Conservation (phyloP, 2,329 filamentous ascomycete genomes). For the Talaromyces atroroseus region DNA sequence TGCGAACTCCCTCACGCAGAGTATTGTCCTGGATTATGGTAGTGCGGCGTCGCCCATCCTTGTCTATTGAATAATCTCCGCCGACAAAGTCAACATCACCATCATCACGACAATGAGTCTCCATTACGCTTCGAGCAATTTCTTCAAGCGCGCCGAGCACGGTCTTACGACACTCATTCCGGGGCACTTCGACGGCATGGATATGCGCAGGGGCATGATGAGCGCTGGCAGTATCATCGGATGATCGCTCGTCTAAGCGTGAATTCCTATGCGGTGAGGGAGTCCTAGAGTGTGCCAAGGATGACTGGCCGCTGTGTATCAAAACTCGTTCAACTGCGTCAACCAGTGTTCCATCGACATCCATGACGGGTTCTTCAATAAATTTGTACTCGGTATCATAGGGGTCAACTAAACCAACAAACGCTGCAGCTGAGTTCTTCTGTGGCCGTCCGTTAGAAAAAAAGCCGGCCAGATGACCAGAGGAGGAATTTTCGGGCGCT, state of each 20-base stretch:
- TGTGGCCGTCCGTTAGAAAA: conserved; percentile 17
- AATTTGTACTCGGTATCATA: conserved; percentile 47
- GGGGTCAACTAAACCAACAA: conserved; percentile 19
- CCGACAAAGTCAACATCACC: conserved; percentile 26
- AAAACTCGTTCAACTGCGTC: conserved; percentile 55
- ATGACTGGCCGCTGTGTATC: conserved; percentile 39
- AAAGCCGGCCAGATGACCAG: conserved; percentile 16
- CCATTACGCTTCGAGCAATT: conserved; percentile 51
- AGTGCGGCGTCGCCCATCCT: conserved; percentile 29
- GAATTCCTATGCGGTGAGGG: conserved; percentile 33
- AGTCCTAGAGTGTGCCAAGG: conserved; percentile 35
- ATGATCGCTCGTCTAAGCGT: conserved; percentile 27
- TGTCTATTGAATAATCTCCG: conserved; percentile 22
- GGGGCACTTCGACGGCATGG: conserved; percentile 38
- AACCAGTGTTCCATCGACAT: conserved; percentile 53
- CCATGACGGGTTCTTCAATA: conserved; percentile 51
- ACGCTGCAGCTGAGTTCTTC: conserved; percentile 19
- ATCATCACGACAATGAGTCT: conserved; percentile 41
- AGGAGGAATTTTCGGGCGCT: conserved; percentile 19
- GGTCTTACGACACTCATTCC: conserved; percentile 49
- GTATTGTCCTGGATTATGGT: conserved; percentile 42
- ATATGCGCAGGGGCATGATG: conserved; percentile 16
- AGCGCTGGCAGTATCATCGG: conserved; percentile 26
- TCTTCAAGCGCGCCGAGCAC: conserved; percentile 54
- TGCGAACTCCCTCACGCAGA: conserved; percentile 52